Percentiles rank a stretch among this genome's conserved stretches.
Evolutionary conservation across 1,284 basidiomycete genomes (phyloP).

Genomic region (Cutaneotrichosporon curvatum): DNA sequence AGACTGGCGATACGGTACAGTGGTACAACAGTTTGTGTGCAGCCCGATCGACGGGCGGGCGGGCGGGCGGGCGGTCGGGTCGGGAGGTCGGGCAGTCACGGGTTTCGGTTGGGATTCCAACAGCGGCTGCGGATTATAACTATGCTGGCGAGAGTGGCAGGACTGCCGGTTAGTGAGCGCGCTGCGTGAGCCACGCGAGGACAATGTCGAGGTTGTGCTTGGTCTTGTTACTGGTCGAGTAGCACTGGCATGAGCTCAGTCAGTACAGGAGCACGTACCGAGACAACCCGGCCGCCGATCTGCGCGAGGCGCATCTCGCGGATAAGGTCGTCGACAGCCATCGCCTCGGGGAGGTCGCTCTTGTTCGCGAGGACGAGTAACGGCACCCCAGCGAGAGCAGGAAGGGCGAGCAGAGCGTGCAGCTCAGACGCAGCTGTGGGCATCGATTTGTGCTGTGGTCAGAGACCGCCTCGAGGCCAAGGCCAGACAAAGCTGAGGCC

Average conservation of each 20-base stretch:
- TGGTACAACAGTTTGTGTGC: too few relatives aligned
- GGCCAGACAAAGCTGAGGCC: neutral
- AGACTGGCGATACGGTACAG: too few relatives aligned
- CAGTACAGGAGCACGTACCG: constrained; percentile 53
- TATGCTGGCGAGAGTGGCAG: too few relatives aligned
- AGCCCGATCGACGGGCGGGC: too few relatives aligned
- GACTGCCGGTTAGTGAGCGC: constrained; percentile 20
- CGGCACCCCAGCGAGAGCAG: constrained; percentile 69
- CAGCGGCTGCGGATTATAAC: too few relatives aligned
- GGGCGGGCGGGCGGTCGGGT: too few relatives aligned
- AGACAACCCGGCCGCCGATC: constrained; percentile 74
- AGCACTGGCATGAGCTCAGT: constrained; percentile 20
- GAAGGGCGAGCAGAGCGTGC: constrained; percentile 71
- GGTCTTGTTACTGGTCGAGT: constrained; percentile 70
- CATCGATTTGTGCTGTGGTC: constrained; percentile 63
- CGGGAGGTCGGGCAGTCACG: too few relatives aligned
- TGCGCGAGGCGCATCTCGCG: constrained; percentile 70
- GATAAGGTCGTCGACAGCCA: constrained; percentile 79
- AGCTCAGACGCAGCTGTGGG: constrained; percentile 83
- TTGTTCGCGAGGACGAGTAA: constrained; percentile 93
- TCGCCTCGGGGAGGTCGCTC: constrained; percentile 77
- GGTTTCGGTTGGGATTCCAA: too few relatives aligned
- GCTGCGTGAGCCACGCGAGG: constrained; percentile 47
- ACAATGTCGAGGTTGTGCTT: constrained; percentile 69
- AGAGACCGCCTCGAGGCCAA: neutral